phyloP scores from a whole-genome alignment of 78 protist genomes.

The Cavenderia fasciculata region DNA sequence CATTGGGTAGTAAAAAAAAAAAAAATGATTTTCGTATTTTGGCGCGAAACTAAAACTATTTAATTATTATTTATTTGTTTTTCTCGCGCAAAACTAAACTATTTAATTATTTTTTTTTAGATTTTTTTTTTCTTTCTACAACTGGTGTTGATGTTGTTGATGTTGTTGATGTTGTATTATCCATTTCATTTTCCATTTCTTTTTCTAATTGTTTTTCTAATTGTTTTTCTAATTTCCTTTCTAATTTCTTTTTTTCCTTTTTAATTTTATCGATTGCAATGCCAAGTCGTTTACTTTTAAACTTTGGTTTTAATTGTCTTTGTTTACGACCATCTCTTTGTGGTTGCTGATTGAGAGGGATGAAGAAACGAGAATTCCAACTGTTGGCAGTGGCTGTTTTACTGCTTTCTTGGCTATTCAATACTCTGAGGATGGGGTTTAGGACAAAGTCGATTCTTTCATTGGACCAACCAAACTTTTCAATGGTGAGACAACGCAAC shows the following conservation, averaged over 20 bases:
- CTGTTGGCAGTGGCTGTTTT: not conserved
- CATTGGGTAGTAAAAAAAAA: too few relatives aligned
- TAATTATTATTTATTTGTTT: too few relatives aligned
- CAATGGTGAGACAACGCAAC: not conserved
- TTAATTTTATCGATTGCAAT: conserved; percentile 9
- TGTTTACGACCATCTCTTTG: not conserved
- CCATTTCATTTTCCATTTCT: not conserved
- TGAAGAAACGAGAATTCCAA: not conserved
- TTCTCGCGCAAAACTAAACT: too few relatives aligned
- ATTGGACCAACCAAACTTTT: conserved; percentile 53
- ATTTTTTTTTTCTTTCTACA: not conserved
- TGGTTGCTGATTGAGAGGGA: not conserved
- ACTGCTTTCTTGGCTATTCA: not conserved
- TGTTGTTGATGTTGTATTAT: not conserved
- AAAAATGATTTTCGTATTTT: too few relatives aligned
- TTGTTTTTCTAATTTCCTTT: not conserved
- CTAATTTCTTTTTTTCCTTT: not conserved
- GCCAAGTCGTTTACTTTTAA: conserved; percentile 47
- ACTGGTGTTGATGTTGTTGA: not conserved
- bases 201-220: not conserved
- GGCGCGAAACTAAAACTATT: too few relatives aligned
- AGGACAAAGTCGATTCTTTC: not conserved
- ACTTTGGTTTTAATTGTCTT: not conserved
- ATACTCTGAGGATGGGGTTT: not conserved
- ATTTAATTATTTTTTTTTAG: not conserved